Percentiles rank a stretch among this genome's conserved stretches.
Evolutionary conservation across 306 rosid genomes (phyloP).

Genomic region (Dalbergia cultrata): DNA sequence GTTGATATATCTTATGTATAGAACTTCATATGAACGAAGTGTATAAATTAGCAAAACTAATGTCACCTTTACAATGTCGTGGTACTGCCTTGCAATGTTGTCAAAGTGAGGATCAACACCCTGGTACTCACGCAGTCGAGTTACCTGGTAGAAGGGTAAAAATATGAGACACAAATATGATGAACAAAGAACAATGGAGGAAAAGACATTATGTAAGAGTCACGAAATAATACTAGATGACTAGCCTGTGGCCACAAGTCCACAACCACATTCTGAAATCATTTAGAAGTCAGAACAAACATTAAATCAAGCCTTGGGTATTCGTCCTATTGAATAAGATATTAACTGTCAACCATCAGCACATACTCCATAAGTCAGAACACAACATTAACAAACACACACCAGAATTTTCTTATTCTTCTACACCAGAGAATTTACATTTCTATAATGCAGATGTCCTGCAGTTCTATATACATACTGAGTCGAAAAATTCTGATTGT

Average conservation of each 20-base stretch:
- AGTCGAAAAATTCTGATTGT: too few relatives aligned
- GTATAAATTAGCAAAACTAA: not conserved
- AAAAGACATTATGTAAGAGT: not conserved
- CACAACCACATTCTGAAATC: conserved; percentile 2
- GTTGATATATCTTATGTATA: conserved; percentile 4
- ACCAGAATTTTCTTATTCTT: conserved; percentile 26
- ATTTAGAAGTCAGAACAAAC: conserved; percentile 1
- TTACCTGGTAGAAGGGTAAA: conserved; percentile 61
- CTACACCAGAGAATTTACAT: conserved; percentile 4
- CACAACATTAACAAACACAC: conserved; percentile 10
- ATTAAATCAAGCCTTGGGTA: not conserved
- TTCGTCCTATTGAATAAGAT: not conserved
- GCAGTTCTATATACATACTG: too few relatives aligned
- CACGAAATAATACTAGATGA: conserved; percentile 12
- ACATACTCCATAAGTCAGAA: conserved; percentile 25
- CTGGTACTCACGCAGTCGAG: conserved; percentile 90
- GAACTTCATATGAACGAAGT: not conserved
- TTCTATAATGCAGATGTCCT: not conserved
- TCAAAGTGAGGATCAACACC: conserved; percentile 96
- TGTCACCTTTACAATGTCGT: conserved; percentile 75
- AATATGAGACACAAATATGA: conserved; percentile 32
- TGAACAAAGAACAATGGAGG: not conserved
- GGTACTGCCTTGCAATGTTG: conserved; percentile 85
- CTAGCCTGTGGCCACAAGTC: not conserved
- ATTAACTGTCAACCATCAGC: conserved; percentile 4